Evolutionary conservation across 108 stramenopile genomes (phyloP).

Genomic region (Cyclotella atomus): DNA sequence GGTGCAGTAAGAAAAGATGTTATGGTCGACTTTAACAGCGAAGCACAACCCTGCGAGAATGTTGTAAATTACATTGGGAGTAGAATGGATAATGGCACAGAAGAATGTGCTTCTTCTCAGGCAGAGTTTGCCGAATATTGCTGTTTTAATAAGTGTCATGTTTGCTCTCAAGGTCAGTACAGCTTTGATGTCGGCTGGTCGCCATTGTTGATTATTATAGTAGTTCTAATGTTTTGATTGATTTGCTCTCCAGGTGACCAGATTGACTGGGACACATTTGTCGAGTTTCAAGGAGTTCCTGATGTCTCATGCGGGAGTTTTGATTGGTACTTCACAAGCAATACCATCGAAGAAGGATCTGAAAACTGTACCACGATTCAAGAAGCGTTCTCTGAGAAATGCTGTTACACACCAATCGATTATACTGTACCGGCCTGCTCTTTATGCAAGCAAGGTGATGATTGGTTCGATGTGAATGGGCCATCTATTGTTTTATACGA

Average conservation of each 20-base stretch:
- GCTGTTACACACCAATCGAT: constrained; percentile 47
- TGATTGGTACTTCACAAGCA: constrained; percentile 51
- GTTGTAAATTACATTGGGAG: constrained; percentile 37
- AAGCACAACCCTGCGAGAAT: constrained; percentile 37
- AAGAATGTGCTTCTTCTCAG: constrained; percentile 34
- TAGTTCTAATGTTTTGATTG: no score
- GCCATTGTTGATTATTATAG: no score
- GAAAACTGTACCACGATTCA: constrained; percentile 35
- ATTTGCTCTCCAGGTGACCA: constrained; percentile 27
- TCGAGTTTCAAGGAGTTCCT: constrained; percentile 29
- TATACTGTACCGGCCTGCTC: constrained; percentile 49
- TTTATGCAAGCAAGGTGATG: constrained; percentile 43
- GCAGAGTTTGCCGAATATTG: constrained; percentile 42
- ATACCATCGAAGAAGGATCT: constrained; percentile 42
- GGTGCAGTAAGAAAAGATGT: constrained; percentile 35
- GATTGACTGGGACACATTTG: constrained; percentile 50
- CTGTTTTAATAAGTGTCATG: constrained; percentile 47
- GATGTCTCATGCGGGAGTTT: constrained; percentile 48
- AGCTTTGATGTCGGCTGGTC: no score
- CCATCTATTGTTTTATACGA: constrained; percentile 31
- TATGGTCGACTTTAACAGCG: constrained; percentile 39
- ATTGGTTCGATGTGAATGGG: constrained; percentile 45
- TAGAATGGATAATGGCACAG: constrained; percentile 44
- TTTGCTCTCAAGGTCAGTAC: constrained; percentile 24
- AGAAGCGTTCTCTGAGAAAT: constrained; percentile 20